These are phyloP conservation scores for Chalciporus pseudorubinellus DNA, from an alignment of 768 basidiomycete genomes.

Conservation along the genomic window DNA sequence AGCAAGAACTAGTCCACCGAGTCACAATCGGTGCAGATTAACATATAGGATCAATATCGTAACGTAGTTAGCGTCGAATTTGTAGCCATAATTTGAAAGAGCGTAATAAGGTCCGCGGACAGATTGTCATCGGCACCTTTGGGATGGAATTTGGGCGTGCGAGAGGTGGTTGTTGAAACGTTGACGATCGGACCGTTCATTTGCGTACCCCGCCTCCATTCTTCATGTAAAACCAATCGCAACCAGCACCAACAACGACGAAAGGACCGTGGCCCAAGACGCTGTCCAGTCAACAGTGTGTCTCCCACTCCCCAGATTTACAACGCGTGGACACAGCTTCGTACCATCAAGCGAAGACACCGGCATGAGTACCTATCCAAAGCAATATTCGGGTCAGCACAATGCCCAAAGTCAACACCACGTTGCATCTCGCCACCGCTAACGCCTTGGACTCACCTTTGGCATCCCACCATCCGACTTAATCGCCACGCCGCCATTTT, in stretches of 20 bases:
- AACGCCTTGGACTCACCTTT: slow-evolving; percentile 29
- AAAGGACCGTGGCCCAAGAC: slow-evolving; percentile 10
- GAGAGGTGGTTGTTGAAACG: too few species aligned
- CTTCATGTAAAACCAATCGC: background rate
- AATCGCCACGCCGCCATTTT: slow-evolving; percentile 41
- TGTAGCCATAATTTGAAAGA: background rate
- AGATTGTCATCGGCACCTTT: background rate
- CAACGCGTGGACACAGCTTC: slow-evolving; percentile 18
- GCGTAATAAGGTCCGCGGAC: background rate
- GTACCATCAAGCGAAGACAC: slow-evolving; percentile 24
- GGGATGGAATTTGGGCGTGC: background rate
- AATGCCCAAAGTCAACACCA: background rate
- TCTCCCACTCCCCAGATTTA: slow-evolving; percentile 2
- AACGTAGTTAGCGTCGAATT: background rate
- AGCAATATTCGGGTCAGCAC: background rate
- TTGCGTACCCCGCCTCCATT: too few species aligned
- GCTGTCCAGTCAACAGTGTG: background rate
- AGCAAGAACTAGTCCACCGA: slow-evolving; percentile 3
- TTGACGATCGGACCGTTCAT: too few species aligned
- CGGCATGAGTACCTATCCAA: slow-evolving; percentile 36
- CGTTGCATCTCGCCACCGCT: background rate
- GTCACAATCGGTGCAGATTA: background rate
- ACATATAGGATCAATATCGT: slow-evolving; percentile 2
- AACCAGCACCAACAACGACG: slow-evolving; percentile 2
- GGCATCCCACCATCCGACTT: slow-evolving; percentile 45